Evolutionary conservation across 108 stramenopile species (phyloP), one percentile per base, ranked within the genome.

Genomic region (Discostella pseudostelligera): DNA sequence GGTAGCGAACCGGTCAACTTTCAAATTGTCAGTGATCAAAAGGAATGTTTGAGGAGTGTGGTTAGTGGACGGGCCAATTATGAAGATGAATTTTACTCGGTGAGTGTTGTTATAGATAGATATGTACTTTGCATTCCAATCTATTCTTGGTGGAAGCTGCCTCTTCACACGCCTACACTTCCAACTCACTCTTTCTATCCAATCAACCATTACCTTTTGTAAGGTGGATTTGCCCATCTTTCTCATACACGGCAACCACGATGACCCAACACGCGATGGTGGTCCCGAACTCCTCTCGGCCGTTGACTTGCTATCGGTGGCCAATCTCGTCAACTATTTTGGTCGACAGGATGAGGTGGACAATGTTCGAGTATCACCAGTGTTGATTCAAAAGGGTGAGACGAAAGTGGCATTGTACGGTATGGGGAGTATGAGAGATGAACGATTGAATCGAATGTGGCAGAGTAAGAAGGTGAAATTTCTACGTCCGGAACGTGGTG

Each of bases 231-330:
- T 98, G 35, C 97, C 99, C n/a, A 84, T 99, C 44, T 97, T 99
- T 62, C 58, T 86, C 68, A 97, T 99, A 60, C 97, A 98, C 66
- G 99, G 99, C 13, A 99, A 99, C 81, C 99, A 99, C 75, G 98
- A 99, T 59, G 96, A 97, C 76, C 97, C 98, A 8, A 88, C 87
- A 32, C 78, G 95, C 8, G 90, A 96, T 17, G 90, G 84, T 3
- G 74, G 80, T 0, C 65, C 68, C 21, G 84, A 90, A 62, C 74
- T 96, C 44, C 85, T 97, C 28, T 86, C 94, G 14, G 95, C 97
- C 2, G 70, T 98, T 17, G 97, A 99, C 74, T 61, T 98, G 28
- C 80, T 99, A 54, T 62, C 84, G 21, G 84, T 87, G 3, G 77
- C 89, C 26, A 91, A 92, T 62, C 80, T 99, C 12, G 84, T 99